Percentiles rank a stretch among this genome's conserved stretches.
Conservation (phyloP, 2,329 filamentous ascomycete species). For the Thielaviopsis musarum region DNA sequence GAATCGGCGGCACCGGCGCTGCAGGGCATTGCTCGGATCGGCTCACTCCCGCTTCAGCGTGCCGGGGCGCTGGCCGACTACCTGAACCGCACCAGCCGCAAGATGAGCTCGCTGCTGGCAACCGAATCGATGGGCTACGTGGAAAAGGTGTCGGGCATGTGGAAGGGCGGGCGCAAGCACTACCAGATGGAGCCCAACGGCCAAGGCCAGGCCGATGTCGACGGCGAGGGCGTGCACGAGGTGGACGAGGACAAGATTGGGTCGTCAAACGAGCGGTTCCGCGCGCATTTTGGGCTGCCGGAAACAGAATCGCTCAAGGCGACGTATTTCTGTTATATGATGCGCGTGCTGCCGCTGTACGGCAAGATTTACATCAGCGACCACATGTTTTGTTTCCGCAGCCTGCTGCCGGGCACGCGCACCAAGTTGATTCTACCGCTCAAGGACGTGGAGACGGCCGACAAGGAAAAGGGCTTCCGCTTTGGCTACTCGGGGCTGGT, state of each 20-base stretch:
- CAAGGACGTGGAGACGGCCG: constrained; percentile 79
- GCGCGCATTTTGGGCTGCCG: constrained; percentile 79
- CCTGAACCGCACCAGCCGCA: constrained; percentile 59
- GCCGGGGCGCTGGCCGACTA: constrained; percentile 73
- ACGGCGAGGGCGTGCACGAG: constrained; percentile 21
- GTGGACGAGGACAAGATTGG: constrained; percentile 42
- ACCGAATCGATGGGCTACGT: constrained; percentile 92
- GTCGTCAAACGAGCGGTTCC: constrained; percentile 63
- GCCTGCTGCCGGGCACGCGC: constrained; percentile 70
- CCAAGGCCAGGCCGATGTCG: constrained; percentile 28
- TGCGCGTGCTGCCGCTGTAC: constrained; percentile 78
- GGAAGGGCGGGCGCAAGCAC: constrained; percentile 78
- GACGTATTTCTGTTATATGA: constrained; percentile 83
- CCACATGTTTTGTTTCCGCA: constrained; percentile 80
- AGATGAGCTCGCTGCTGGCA: constrained; percentile 67
- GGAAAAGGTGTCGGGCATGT: constrained; percentile 94
- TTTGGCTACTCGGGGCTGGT: constrained; percentile 84
- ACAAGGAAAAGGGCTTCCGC: constrained; percentile 89
- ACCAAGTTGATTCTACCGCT: constrained; percentile 87
- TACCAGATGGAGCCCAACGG: constrained; percentile 47
- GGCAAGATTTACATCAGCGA: constrained; percentile 94
- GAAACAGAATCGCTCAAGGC: constrained; percentile 68
- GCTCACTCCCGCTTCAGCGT: constrained; percentile 64
- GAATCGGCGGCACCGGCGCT: constrained; percentile 25
- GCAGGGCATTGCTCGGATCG: constrained; percentile 40